Conservation (phyloP, 192 early-diverging fungal genomes). For the Entrophospora sp. region DNA sequence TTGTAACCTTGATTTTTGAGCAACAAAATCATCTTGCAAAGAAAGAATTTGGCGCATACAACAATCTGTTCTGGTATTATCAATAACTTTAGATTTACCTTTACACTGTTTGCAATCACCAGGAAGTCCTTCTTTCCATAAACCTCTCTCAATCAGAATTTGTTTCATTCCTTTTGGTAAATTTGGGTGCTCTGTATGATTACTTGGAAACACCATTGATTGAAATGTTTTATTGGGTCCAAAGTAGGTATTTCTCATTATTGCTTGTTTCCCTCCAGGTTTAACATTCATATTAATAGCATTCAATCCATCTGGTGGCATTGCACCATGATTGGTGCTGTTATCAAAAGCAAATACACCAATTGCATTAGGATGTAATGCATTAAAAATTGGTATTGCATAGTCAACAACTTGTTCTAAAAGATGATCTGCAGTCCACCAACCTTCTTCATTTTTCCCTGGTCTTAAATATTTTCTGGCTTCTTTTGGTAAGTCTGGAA, state of each 20-base stretch:
- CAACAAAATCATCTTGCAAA: too few relatives aligned
- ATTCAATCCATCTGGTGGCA: not conserved
- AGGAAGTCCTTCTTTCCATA: not conserved
- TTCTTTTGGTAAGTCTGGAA: too few relatives aligned
- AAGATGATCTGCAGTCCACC: not conserved
- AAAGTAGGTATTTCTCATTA: not conserved
- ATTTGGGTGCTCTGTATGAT: not conserved
- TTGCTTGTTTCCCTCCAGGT: constrained; percentile 9
- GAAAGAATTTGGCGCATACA: too few relatives aligned
- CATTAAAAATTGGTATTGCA: not conserved
- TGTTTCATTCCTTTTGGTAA: constrained; percentile 5
- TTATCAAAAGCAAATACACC: not conserved
- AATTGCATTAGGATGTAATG: not conserved
- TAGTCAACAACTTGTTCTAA: not conserved
- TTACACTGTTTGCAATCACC: too few relatives aligned
- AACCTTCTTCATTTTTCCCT: not conserved
- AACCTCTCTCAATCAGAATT: not conserved
- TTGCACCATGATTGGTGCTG: not conserved
- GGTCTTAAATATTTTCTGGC: not conserved
- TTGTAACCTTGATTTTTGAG: too few relatives aligned
- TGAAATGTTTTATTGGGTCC: not conserved
- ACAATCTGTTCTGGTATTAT: too few relatives aligned
- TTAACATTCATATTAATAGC: constrained; percentile 17
- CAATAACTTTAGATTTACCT: too few relatives aligned
- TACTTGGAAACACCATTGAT: not conserved